Evolutionary conservation across 2,329 filamentous ascomycete genomes (phyloP), one percentile per base, ranked within the genome.

Genomic region (Chaetothyriales sp.): DNA sequence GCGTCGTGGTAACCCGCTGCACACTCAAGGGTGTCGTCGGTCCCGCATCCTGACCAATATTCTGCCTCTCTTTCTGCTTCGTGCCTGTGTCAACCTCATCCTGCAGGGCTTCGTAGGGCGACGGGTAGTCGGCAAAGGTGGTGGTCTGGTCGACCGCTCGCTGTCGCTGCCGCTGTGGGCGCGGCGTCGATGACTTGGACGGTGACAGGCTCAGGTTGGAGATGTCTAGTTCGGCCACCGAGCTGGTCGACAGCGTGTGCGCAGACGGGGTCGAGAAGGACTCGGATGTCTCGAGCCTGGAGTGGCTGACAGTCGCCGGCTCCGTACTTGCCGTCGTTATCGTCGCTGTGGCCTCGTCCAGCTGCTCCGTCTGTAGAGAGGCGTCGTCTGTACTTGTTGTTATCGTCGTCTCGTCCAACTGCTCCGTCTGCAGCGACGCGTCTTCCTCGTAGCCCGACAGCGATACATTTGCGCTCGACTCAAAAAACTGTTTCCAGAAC

Each of bases 401-500:
- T 51, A 62, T 75, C 79, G n/a, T 84, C 81, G 22, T 73, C 20
- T 47, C 45, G 19, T 47, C 45, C 18, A 18, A 9, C 18, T 26
- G 45, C 18, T 47, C 20, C 18, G 45, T 12, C 20, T 47, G 19
- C 45, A 18, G 70, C 5, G 66, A 65, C 12, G 79, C 79, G 19
- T 81, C 75, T 63, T 94, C 89, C 64, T 95, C 90, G 66, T 98
- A 95, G 25, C 89, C 88, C 0, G 88, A 95, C 9, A 98, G 77
- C 9, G 90, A 95, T 22, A 98, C 90, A 62, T 98, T 96, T 65
- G 92, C 92, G 46, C 89, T 95, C 36, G 92, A 88, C 70, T 98
- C 92, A 68, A 98, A 98, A 73, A 98, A 98, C 72, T 96, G 89
- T 69, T 98, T 98, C 92, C 92, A 98, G 69, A 98, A 98, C 85